Base-by-base conservation (phyloP, 805 yeast genomes). In the Blastobotrys americana region DNA sequence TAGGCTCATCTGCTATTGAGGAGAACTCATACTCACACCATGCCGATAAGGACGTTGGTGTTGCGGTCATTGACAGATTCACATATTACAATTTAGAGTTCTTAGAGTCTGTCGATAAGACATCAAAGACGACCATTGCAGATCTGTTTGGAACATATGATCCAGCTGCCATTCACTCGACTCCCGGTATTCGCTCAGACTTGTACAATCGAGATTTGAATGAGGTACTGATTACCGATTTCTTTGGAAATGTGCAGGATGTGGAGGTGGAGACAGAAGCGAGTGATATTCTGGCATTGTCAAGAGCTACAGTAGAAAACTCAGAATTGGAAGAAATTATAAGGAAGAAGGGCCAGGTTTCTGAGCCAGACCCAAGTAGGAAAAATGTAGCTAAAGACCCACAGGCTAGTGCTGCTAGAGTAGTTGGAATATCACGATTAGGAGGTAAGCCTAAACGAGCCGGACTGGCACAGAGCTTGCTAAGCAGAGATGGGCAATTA, bases 1-100 rank as follows among this genome's bases (percentile, higher is more conserved):
- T 90, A 28, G 99, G 98, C 0, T 87, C 96, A 1, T 84, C 95
- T 6, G 83, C 75, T 52, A 51, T 86, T 5, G 95, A 83, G 44
- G 96, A 93, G 65, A 80, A 90, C 41, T 86, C 96, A 2, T 93
- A 88, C 59, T 88, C 97, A 1, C 97, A 93, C 58, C 96, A 87
- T 62, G 86, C 97, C 1, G 99, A 93, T 61, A 77, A 83, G 37
- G 97, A 90, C 57, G 78, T 93, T 40, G 99, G 99, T 5, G 97
- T 93, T 42, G 97, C 98, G 0, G 96, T 93, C 9, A 93, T 93
- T 57, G 99, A 93, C 63, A 71, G 98, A 55, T 93, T 93, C 68
- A 93, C 99, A 0, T 89, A 88, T 63, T 87, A 78, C 65, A 89
- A 87, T 43, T 72, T 93, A 54, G 96, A 88, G 47, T 93, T 81